A percentile compares a stretch with the other conserved stretches of the same genome.
These are phyloP conservation scores for Akebia trifoliata DNA, from an alignment of 164 flowering plant genomes.

Conservation along the genomic window DNA sequence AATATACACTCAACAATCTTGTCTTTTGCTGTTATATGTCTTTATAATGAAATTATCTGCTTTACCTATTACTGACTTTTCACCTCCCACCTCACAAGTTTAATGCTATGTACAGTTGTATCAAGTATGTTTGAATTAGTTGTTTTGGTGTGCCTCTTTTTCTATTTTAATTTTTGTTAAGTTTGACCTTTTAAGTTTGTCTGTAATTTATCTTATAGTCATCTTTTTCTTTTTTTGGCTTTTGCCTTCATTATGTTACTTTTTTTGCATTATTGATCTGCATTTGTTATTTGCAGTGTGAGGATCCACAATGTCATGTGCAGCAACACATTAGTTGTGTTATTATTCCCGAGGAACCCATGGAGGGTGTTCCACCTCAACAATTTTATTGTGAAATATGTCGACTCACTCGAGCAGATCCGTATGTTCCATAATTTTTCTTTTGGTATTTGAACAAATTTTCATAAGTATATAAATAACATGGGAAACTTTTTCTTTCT, in stretches of 20 bases:
- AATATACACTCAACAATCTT: too few species aligned
- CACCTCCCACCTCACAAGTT: too few species aligned
- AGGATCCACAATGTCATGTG: constrained; percentile 63
- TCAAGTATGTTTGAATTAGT: too few species aligned
- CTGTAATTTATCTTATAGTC: background rate
- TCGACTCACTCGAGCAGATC: constrained; percentile 88
- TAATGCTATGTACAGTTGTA: too few species aligned
- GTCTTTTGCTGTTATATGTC: too few species aligned
- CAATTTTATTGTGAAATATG: constrained; percentile 84
- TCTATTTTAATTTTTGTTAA: too few species aligned
- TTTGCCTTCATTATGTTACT: background rate
- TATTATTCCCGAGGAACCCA: constrained; percentile 76
- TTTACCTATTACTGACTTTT: too few species aligned
- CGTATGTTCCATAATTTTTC: constrained; percentile 53
- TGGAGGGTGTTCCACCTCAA: constrained; percentile 60
- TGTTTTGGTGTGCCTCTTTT: too few species aligned
- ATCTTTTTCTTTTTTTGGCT: background rate
- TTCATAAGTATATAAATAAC: background rate
- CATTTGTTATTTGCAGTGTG: constrained; percentile 57
- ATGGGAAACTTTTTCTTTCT: background rate
- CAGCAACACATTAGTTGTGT: constrained; percentile 93
- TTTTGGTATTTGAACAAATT: background rate
- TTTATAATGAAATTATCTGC: too few species aligned
- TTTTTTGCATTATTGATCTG: background rate
- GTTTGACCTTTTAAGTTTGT: too few species aligned